A percentile compares a stretch with the other conserved stretches of the same genome.
phyloP scores from a whole-genome alignment of 164 flowering plant genomes.

The Protea cynaroides region DNA sequence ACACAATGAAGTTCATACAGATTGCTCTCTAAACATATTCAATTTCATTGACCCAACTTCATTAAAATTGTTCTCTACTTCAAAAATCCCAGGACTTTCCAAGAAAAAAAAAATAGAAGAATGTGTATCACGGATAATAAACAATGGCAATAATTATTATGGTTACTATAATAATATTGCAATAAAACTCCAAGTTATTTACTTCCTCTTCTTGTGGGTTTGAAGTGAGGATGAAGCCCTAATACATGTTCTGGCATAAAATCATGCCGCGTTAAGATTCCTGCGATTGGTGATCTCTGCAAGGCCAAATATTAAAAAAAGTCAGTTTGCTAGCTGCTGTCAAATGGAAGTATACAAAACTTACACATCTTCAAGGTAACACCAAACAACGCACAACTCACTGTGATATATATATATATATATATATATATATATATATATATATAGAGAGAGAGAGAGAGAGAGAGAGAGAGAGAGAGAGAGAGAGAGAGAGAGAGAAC shows the following conservation, averaged over 20 bases:
- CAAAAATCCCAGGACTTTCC: neutral
- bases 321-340: neutral
- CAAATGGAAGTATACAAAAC: neutral
- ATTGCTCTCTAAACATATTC: too few species aligned
- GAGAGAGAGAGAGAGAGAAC: slow-evolving; percentile 16
- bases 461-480: too few species aligned
- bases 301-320: slow-evolving; percentile 8
- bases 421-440: too few species aligned
- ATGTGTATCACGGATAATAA: neutral
- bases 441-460: too few species aligned
- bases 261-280: slow-evolving; percentile 86
- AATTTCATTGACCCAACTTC: neutral
- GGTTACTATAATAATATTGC: neutral
- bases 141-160: neutral
- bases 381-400: neutral
- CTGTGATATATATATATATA: too few species aligned
- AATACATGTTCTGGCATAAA: slow-evolving; percentile 80
- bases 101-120: neutral
- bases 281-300: slow-evolving; percentile 89
- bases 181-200: neutral
- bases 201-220: slow-evolving; percentile 27
- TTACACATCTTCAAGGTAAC: too few species aligned
- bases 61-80: neutral
- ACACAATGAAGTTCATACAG: too few species aligned
- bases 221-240: slow-evolving; percentile 53